Evolutionary conservation across 495 filamentous ascomycete genomes (phyloP).

Genomic region (Acidiella bohemica): DNA sequence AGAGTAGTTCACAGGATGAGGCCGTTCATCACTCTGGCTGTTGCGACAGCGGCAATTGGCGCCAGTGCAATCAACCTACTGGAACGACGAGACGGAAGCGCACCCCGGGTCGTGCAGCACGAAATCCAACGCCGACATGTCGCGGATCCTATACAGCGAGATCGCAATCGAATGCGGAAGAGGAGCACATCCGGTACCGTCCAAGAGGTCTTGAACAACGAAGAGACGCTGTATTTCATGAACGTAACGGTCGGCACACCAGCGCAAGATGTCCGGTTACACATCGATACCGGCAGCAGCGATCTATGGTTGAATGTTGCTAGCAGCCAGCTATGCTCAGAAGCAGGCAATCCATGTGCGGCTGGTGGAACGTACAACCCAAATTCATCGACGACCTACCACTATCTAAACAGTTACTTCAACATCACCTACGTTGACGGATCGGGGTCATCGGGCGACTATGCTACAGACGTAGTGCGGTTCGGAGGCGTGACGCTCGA

Average conservation of each 20-base stretch:
- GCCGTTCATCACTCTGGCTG: too few relatives aligned
- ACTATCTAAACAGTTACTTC: conserved; percentile 63
- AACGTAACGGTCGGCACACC: conserved; percentile 36
- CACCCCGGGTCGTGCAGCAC: conserved; percentile 20
- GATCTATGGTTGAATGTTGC: conserved; percentile 78
- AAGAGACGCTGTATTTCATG: conserved; percentile 35
- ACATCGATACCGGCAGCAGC: conserved; percentile 53
- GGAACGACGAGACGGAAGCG: conserved; percentile 18
- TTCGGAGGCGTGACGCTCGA: conserved; percentile 50
- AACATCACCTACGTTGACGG: conserved; percentile 88
- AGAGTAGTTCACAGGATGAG: too few relatives aligned
- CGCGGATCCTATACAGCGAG: conserved; percentile 23
- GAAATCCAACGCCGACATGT: conserved; percentile 29
- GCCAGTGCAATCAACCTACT: conserved; percentile 23
- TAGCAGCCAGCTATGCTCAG: conserved; percentile 38
- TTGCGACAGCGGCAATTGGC: conserved; percentile 11
- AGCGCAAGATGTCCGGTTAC: conserved; percentile 30
- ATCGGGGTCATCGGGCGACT: conserved; percentile 66
- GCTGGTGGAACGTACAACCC: conserved; percentile 39
- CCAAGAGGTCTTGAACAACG: conserved; percentile 28
- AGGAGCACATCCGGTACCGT: conserved; percentile 26
- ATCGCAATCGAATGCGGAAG: conserved; percentile 22
- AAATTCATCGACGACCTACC: conserved; percentile 69
- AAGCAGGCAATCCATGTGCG: conserved; percentile 21
- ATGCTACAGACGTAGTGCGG: conserved; percentile 62